Conservation (phyloP, 2,329 filamentous ascomycete species). For the Scytalidium sp. region DNA sequence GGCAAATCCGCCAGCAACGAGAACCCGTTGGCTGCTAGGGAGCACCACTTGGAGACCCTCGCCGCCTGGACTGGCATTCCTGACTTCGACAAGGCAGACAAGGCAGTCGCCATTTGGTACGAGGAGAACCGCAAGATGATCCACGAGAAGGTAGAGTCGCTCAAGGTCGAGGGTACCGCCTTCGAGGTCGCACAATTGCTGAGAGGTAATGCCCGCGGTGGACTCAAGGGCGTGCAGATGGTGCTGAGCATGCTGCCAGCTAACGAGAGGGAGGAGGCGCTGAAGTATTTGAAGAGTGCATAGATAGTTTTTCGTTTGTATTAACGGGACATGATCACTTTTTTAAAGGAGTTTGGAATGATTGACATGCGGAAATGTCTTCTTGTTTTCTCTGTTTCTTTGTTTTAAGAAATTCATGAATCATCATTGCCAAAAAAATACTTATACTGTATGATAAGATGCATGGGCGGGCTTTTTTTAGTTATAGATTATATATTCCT, state of each 20-base stretch:
- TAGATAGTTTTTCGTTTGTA: slow-evolving; percentile 4
- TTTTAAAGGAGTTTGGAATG: no score
- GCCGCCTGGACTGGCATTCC: slow-evolving; percentile 79
- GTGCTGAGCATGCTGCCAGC: slow-evolving; percentile 84
- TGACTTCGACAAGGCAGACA: slow-evolving; percentile 76
- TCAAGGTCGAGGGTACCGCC: slow-evolving; percentile 74
- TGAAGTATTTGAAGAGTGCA: slow-evolving; percentile 25
- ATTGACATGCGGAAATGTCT: no score
- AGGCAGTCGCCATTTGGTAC: slow-evolving; percentile 88
- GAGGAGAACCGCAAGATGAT: slow-evolving; percentile 88
- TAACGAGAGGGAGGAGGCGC: slow-evolving; percentile 69
- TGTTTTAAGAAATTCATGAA: no score
- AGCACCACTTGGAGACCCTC: slow-evolving; percentile 69
- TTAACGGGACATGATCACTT: no score
- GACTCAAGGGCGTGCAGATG: slow-evolving; percentile 82
- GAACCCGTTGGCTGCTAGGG: slow-evolving; percentile 51
- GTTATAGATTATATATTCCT: no score
- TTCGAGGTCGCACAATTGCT: slow-evolving; percentile 68
- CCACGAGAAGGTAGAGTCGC: slow-evolving; percentile 75
- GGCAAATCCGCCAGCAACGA: slow-evolving; percentile 15
- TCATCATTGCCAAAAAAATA: no score
- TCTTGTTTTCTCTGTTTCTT: no score
- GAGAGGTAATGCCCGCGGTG: slow-evolving; percentile 63
- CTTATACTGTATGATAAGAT: no score
- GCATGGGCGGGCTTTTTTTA: no score